phyloP scores from a whole-genome alignment of 495 filamentous ascomycete species.

The Lichenothelia convexa region DNA sequence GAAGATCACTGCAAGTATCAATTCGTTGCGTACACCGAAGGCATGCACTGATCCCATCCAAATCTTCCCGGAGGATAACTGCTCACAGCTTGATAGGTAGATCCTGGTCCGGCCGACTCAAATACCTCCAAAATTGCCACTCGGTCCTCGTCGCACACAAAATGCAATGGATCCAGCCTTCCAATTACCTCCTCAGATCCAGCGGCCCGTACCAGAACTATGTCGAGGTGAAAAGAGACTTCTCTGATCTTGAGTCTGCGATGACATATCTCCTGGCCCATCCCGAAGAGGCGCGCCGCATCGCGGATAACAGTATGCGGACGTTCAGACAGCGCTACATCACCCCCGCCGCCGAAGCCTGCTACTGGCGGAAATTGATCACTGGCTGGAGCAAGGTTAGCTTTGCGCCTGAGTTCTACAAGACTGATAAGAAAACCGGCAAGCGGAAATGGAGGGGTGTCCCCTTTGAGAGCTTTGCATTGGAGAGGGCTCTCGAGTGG shows the following conservation, averaged over 20 bases:
- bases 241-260: slow-evolving; percentile 10
- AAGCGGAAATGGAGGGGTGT: not conserved
- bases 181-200: slow-evolving; percentile 12
- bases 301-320: slow-evolving; percentile 2
- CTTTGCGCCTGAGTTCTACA: slow-evolving; percentile 2
- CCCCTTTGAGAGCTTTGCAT: slow-evolving; percentile 9
- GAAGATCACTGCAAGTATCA: slow-evolving; percentile 14
- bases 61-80: not conserved
- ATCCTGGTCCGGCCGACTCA: slow-evolving; percentile 13
- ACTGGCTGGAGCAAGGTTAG: slow-evolving; percentile 1
- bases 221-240: slow-evolving; percentile 13
- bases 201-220: slow-evolving; percentile 12
- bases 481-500: slow-evolving; percentile 8
- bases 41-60: slow-evolving; percentile 1
- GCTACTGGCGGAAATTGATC: slow-evolving; percentile 6
- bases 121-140: slow-evolving; percentile 16
- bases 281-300: slow-evolving; percentile 2
- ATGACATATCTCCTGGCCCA: slow-evolving; percentile 9
- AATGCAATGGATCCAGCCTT: slow-evolving; percentile 9
- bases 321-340: slow-evolving; percentile 6
- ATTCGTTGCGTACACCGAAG: slow-evolving; percentile 16
- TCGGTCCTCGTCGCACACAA: slow-evolving; percentile 12
- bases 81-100: slow-evolving; percentile 1
- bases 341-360: slow-evolving; percentile 6
- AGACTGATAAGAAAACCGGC: not conserved